Evolutionary conservation across 2,329 filamentous ascomycete genomes (phyloP).

Genomic region (Apiospora kogelbergensis): DNA sequence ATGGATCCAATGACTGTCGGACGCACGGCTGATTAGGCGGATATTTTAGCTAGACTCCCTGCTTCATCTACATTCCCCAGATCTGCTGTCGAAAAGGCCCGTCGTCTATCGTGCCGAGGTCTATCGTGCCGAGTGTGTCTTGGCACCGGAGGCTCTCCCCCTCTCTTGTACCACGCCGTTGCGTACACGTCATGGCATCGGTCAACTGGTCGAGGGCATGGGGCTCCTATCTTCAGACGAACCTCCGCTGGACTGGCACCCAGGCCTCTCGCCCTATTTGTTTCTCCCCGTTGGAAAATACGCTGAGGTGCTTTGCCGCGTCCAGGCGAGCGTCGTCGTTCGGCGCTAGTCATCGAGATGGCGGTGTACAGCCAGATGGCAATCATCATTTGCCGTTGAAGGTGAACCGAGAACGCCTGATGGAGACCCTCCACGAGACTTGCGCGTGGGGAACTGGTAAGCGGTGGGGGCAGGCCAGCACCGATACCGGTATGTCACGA

Average conservation of each 20-base stretch:
- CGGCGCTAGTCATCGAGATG: not conserved
- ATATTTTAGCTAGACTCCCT: not conserved
- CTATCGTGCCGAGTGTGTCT: not conserved
- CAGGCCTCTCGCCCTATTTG: not conserved
- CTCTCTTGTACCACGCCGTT: not conserved
- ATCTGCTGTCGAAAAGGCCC: not conserved
- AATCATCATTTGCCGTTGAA: not conserved
- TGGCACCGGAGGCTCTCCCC: not conserved
- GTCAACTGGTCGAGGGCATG: not conserved
- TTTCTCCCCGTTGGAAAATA: not conserved
- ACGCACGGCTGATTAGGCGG: not conserved
- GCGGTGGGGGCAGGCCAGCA: constrained; percentile 49
- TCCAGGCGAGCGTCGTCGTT: not conserved
- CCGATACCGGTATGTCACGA: constrained; percentile 75
- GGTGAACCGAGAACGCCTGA: constrained; percentile 59
- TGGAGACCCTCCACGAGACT: constrained; percentile 63
- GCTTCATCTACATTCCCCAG: not conserved
- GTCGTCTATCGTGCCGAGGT: not conserved
- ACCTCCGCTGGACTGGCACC: not conserved
- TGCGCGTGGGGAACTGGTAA: constrained; percentile 67
- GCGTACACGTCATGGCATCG: not conserved
- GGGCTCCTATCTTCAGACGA: not conserved
- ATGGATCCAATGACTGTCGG: too few species aligned
- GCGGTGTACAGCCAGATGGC: not conserved
- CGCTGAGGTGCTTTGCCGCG: not conserved